Evolutionary conservation across 495 filamentous ascomycete genomes (phyloP), one percentile per base, ranked within the genome.

Genomic region (Lepraria neglecta): DNA sequence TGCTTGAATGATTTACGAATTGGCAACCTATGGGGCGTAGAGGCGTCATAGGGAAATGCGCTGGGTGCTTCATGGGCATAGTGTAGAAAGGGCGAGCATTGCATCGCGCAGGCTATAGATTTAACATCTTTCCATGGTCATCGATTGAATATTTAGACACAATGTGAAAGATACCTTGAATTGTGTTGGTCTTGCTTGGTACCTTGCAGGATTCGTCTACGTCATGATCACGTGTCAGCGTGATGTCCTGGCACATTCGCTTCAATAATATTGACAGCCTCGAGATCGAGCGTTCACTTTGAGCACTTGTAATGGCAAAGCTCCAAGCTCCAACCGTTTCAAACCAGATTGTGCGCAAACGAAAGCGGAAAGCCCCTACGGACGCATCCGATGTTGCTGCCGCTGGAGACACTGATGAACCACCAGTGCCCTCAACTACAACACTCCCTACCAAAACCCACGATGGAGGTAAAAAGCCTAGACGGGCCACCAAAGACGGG

Each of bases 291-390:
- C 27, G 1, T 1, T 21, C 7, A 40, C 11, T 7, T 42, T 24
- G 21, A 14, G 10, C 21, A 12, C 4, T 30, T 6, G 59, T 68
- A 6, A 86, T 85, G 82, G 74, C 78, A 58, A 77, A 76, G 65
- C 69, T 83, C 27, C 77, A 85, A 68, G 81, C 76, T 57, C 77
- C 80, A 17, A 80, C 80, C 4, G 77, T 82, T 11, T 81, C 82
- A 7, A 80, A 80, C 62, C 76, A 75, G 63, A 64, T 77, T n/a
- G 68, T 80, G 6, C 73, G 73, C 15, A 83, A 83, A 69, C 69
- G 77, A 51, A 86, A 85, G 70, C 74, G 82, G 42, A 81, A 78
- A 63, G 61, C 63, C 31, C 67, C 67, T 45, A 71, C 72, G 27
- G 59, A 58, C 21, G 35, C 62, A 28, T 59, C 58, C 57, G 56